phyloP scores from a whole-genome alignment of 2,329 filamentous ascomycete genomes.

The Penicillium concentricum region DNA sequence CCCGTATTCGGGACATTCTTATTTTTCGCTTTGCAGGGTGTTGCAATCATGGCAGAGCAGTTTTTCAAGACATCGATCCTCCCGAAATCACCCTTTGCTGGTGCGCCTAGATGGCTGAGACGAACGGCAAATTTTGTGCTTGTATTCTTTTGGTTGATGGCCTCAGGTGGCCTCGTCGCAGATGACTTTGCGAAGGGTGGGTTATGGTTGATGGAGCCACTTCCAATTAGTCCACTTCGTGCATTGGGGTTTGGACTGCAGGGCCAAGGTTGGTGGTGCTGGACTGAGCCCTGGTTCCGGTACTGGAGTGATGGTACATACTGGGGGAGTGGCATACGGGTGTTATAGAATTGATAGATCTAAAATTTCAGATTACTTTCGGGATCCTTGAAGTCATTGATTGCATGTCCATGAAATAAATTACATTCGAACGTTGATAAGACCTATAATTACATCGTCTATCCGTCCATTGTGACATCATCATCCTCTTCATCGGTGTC shows the following conservation, averaged over 20 bases:
- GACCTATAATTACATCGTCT: conserved; percentile 5
- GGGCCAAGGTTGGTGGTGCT: conserved; percentile 67
- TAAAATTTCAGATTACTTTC: not conserved
- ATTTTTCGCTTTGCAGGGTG: conserved; percentile 72
- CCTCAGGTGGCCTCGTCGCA: conserved; percentile 64
- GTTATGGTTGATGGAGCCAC: conserved; percentile 76
- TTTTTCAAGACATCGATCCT: conserved; percentile 38
- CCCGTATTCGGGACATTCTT: conserved; percentile 54
- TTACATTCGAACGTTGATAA: not conserved
- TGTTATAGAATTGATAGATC: conserved; percentile 24
- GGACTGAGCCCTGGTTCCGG: conserved; percentile 55
- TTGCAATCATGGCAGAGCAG: conserved; percentile 64
- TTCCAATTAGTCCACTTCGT: conserved; percentile 73
- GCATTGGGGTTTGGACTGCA: conserved; percentile 62
- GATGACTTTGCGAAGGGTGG: conserved; percentile 75
- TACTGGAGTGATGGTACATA: conserved; percentile 64
- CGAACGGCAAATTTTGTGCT: conserved; percentile 61
- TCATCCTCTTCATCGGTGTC: conserved; percentile 49
- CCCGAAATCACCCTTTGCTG: conserved; percentile 30
- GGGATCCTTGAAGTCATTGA: not conserved
- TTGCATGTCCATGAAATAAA: not conserved
- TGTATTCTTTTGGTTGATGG: conserved; percentile 65
- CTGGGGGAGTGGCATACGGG: conserved; percentile 57
- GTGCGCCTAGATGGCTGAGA: conserved; percentile 49
- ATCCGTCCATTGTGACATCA: conserved; percentile 29